phyloP scores from a whole-genome alignment of 306 rosid species.

The Corylus heterophylla region DNA sequence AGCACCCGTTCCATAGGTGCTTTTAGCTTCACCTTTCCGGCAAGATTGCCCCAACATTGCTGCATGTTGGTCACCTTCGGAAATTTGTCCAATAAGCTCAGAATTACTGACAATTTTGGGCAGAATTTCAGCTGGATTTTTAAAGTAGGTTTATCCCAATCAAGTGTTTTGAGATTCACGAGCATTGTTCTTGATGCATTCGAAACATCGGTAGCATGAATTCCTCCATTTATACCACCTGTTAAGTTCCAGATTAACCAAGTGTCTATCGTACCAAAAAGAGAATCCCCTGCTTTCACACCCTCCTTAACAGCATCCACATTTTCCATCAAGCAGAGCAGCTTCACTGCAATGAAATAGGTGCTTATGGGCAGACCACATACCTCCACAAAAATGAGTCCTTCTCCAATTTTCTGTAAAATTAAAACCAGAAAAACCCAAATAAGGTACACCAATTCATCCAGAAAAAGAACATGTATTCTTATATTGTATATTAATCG shows the following conservation, averaged over 20 bases:
- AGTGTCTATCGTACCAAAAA: slow-evolving; percentile 85
- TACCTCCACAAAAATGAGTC: slow-evolving; percentile 71
- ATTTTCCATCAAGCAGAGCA: slow-evolving; percentile 83
- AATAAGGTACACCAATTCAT: background rate
- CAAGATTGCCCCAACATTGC: slow-evolving; percentile 93
- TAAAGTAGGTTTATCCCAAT: slow-evolving; percentile 68
- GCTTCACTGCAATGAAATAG: slow-evolving; percentile 80
- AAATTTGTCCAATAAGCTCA: slow-evolving; percentile 68
- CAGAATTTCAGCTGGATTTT: slow-evolving; percentile 52
- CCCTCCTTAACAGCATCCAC: slow-evolving; percentile 61
- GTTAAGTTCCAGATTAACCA: slow-evolving; percentile 95
- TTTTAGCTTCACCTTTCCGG: slow-evolving; percentile 78
- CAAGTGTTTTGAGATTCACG: slow-evolving; percentile 78
- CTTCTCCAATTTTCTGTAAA: slow-evolving; percentile 70
- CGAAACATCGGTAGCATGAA: slow-evolving; percentile 84
- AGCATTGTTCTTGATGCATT: slow-evolving; percentile 93
- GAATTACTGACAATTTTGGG: slow-evolving; percentile 83
- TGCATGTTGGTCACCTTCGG: slow-evolving; percentile 81
- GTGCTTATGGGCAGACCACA: slow-evolving; percentile 93
- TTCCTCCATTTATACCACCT: slow-evolving; percentile 67
- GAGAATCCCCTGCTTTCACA: slow-evolving; percentile 65
- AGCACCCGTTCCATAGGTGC: slow-evolving; percentile 95
- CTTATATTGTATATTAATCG: too few relatives aligned
- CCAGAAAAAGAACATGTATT: background rate
- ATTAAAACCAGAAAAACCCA: slow-evolving; percentile 3